Base-by-base conservation (phyloP, 176 grass and related monocot species). In the Pharus latifolius region DNA sequence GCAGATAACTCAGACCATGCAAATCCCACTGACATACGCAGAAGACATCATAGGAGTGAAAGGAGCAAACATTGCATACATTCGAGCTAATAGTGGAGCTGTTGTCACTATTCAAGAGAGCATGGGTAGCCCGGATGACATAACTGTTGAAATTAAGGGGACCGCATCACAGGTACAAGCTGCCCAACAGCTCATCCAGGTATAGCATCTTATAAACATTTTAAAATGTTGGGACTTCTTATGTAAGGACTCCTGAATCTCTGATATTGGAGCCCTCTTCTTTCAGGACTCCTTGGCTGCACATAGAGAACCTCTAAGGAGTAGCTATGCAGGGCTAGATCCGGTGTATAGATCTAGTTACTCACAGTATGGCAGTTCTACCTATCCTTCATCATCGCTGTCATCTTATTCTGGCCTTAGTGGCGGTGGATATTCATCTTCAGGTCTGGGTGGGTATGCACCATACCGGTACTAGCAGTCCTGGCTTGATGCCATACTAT, bases 91-190 rank as follows among this genome's bases (percentile, higher is more conserved):
- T 60, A 99, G 90, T 72, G 95, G 95, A 12, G 87, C 95, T 23
- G 70, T 90, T 15, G 83, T 99, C 40, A 94, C 90, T 53, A 85
- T 99, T 72, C 81, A 99, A 79, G 95, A 99, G 81, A 91, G 78
- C 64, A 51, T 88, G 34, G 95, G 75, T 65, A 76, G 77, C 55
- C 67, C 86, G 73, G 95, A 99, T 78, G 90, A 94, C 79, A 94
- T 99, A 75, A 99, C 95, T 70, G 87, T 99, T 79, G 95, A 99
- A 85, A 94, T 99, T 60, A 99, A 94, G 83, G 95, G 95, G 50
- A 86, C 95, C 9, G 49, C 95, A 10, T 91, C 95, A n/a, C 87
- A 99, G 50, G 87, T 99, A 72, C 90, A 94, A 81, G 64, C 79
- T 58, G 95, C 90, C 34, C 90, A 91, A 63, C 95, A 91, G 73